phyloP scores from a whole-genome alignment of 192 early-diverging fungal genomes.

The Podila clonocystis region DNA sequence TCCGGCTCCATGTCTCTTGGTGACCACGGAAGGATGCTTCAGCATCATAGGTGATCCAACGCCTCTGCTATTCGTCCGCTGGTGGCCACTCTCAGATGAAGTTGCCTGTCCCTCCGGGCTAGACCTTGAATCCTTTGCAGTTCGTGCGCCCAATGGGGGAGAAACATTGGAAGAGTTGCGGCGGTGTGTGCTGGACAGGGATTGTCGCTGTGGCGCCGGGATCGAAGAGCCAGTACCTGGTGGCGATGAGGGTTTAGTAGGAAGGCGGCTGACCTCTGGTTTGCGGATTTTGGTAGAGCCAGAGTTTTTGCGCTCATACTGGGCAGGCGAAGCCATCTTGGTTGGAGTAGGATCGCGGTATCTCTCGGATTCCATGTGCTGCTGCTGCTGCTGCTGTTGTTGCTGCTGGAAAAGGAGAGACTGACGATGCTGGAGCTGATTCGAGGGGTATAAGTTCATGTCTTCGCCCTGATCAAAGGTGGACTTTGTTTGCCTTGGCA shows the following conservation, averaged over 20 bases:
- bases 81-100: background rate
- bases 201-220: slow-evolving; percentile 17
- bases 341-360: slow-evolving; percentile 36
- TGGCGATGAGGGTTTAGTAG: slow-evolving; percentile 15
- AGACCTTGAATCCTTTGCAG: slow-evolving; percentile 12
- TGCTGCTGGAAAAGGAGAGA: slow-evolving; percentile 30
- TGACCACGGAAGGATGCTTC: slow-evolving; percentile 39
- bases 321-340: slow-evolving; percentile 18
- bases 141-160: slow-evolving; percentile 16
- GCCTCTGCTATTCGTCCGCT: slow-evolving; percentile 1
- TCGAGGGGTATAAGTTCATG: slow-evolving; percentile 10
- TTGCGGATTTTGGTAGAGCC: slow-evolving; percentile 32
- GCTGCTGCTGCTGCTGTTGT: slow-evolving; percentile 13
- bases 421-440: slow-evolving; percentile 1
- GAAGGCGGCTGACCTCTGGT: slow-evolving; percentile 22
- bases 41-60: slow-evolving; percentile 12
- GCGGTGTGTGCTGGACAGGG: slow-evolving; percentile 18
- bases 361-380: slow-evolving; percentile 18
- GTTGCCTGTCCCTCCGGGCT: slow-evolving; percentile 19
- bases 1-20: slow-evolving; percentile 12
- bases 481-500: slow-evolving; percentile 21
- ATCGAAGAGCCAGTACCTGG: slow-evolving; percentile 10
- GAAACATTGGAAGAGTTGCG: slow-evolving; percentile 40
- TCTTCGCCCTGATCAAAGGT: slow-evolving; percentile 57
- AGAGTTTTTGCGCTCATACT: slow-evolving; percentile 26